These are phyloP conservation scores for Phytopythium chamaehyphon DNA, from an alignment of 352 stramenopile genomes.

Conservation along the genomic window DNA sequence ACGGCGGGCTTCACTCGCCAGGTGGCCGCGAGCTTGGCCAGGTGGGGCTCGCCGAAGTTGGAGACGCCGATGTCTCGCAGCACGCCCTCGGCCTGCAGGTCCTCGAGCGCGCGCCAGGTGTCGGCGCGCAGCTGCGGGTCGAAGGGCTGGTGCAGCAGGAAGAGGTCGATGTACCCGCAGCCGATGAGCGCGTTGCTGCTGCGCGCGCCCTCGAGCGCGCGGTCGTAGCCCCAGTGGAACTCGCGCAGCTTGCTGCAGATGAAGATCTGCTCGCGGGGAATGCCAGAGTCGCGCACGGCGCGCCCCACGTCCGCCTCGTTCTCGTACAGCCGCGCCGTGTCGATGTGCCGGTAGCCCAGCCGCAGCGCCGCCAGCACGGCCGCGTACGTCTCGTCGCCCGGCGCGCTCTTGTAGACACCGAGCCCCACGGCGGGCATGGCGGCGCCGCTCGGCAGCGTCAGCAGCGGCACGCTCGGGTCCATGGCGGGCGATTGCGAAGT, in stretches of 20 bases:
- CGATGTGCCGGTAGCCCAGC: slow-evolving; percentile 79
- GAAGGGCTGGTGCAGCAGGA: slow-evolving; percentile 66
- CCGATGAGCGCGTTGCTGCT: slow-evolving; percentile 55
- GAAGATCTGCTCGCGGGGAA: slow-evolving; percentile 65
- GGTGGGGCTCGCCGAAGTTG: slow-evolving; percentile 77
- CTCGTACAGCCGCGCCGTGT: slow-evolving; percentile 80
- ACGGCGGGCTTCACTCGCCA: slow-evolving; percentile 48
- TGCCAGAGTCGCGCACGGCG: slow-evolving; percentile 49
- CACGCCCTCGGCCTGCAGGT: slow-evolving; percentile 39
- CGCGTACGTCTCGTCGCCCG: slow-evolving; percentile 27
- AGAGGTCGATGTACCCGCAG: slow-evolving; percentile 74
- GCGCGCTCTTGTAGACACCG: slow-evolving; percentile 37
- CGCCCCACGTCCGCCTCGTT: slow-evolving; percentile 78
- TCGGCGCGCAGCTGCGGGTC: slow-evolving; percentile 31
- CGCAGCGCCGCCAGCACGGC: slow-evolving; percentile 39
- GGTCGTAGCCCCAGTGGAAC: slow-evolving; percentile 66
- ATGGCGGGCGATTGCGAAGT: slow-evolving; percentile 7
- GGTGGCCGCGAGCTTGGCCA: slow-evolving; percentile 59
- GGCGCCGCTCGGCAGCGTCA: slow-evolving; percentile 28
- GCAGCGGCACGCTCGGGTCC: slow-evolving; percentile 9
- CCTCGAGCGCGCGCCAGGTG: slow-evolving; percentile 36
- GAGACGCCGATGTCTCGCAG: slow-evolving; percentile 78
- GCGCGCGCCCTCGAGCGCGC: slow-evolving; percentile 38
- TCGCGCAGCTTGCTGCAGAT: slow-evolving; percentile 73
- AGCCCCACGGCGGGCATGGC: slow-evolving; percentile 37